phyloP scores from a whole-genome alignment of 495 filamentous ascomycete genomes.

The Xylaria telfairii region DNA sequence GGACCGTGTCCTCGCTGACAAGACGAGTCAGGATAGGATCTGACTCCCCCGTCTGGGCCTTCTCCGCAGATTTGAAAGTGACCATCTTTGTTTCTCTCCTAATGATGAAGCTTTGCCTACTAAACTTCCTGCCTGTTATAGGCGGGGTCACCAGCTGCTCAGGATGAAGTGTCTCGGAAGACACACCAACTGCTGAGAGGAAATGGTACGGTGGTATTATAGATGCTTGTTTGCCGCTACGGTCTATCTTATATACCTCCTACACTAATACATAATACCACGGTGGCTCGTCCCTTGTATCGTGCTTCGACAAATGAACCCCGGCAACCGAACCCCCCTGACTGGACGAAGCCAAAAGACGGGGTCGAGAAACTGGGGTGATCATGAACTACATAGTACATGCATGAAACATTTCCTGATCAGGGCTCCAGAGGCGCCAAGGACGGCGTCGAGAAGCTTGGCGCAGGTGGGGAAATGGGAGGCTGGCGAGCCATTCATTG shows the following conservation, averaged over 20 bases:
- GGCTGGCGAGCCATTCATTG: not conserved
- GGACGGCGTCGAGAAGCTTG: not conserved
- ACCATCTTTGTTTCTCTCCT: conserved; percentile 19
- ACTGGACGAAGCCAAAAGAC: not conserved
- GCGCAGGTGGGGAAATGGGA: not conserved
- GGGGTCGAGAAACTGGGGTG: conserved; percentile 19
- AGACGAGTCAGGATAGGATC: conserved; percentile 52
- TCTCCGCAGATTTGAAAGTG: conserved; percentile 22
- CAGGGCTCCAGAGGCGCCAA: not conserved
- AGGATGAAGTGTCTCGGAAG: not conserved
- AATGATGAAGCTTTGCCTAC: not conserved
- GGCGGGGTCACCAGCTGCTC: not conserved
- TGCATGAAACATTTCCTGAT: not conserved
- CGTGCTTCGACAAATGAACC: not conserved
- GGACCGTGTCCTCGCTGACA: conserved; percentile 55
- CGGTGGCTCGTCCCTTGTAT: not conserved
- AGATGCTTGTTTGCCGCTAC: not conserved
- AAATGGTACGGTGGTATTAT: not conserved
- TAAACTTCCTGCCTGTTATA: not conserved
- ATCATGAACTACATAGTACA: not conserved
- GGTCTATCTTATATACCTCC: not conserved
- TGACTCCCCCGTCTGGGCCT: conserved; percentile 36
- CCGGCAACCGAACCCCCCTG: not conserved
- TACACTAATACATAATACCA: not conserved
- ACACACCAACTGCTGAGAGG: conserved; percentile 2